Evolutionary conservation across 2,329 filamentous ascomycete species (phyloP).

Genomic region (Penicillium sp.): DNA sequence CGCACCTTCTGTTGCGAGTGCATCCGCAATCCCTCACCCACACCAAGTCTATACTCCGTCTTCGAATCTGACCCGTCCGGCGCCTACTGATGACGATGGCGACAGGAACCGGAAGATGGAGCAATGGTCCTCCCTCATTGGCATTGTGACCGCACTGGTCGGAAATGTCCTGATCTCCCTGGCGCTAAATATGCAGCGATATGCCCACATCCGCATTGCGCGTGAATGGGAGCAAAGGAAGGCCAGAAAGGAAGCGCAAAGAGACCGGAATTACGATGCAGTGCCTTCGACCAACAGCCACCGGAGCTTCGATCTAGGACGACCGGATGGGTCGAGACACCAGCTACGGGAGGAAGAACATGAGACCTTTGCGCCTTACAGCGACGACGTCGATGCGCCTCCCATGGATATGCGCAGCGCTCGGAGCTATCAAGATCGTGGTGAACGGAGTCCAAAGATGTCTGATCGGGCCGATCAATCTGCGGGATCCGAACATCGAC

Average conservation of each 20-base stretch:
- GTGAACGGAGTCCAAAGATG: conserved; percentile 28
- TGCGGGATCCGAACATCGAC: conserved; percentile 44
- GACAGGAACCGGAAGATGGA: conserved; percentile 18
- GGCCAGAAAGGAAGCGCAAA: conserved; percentile 50
- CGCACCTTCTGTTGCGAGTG: conserved; percentile 17
- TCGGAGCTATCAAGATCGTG: conserved; percentile 33
- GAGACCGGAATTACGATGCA: conserved; percentile 39
- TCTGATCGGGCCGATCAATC: conserved; percentile 38
- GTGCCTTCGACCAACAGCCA: conserved; percentile 30
- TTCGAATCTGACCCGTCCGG: conserved; percentile 12
- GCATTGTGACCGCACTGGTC: conserved; percentile 84
- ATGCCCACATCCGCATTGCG: conserved; percentile 82
- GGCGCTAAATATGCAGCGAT: conserved; percentile 91
- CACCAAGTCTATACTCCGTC: conserved; percentile 9
- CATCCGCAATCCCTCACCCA: conserved; percentile 13
- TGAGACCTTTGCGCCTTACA: conserved; percentile 17
- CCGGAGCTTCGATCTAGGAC: conserved; percentile 35
- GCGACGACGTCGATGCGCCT: conserved; percentile 31
- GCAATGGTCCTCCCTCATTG: conserved; percentile 85
- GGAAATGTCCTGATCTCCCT: conserved; percentile 93
- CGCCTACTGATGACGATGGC: conserved; percentile 17
- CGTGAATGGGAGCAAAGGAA: conserved; percentile 59
- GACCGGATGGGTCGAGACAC: conserved; percentile 7
- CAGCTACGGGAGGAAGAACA: conserved; percentile 15
- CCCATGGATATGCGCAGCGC: conserved; percentile 14